Percentiles rank a stretch among this genome's conserved stretches.
These are phyloP conservation scores for Saposhnikovia divaricata DNA, from an alignment of 129 eudicot genomes.

Conservation along the genomic window DNA sequence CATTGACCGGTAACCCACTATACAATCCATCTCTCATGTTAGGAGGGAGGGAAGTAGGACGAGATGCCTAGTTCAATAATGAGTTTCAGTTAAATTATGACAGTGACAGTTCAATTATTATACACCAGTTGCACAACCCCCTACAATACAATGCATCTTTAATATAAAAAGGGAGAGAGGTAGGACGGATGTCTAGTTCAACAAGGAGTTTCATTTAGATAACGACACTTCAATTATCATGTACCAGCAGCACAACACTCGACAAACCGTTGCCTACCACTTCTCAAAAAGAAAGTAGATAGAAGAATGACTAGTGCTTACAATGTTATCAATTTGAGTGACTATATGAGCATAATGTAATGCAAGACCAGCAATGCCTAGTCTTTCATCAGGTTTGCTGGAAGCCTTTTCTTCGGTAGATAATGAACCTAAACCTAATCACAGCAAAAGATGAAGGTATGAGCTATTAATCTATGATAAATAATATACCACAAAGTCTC, in stretches of 20 bases:
- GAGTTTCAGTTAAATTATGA: conserved; percentile 2
- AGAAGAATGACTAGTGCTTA: conserved; percentile 29
- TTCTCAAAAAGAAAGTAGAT: background rate
- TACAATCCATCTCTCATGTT: conserved; percentile 79
- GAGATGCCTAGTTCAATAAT: conserved; percentile 52
- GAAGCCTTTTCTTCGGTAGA: conserved; percentile 28
- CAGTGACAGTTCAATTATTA: background rate
- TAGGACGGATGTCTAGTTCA: conserved; percentile 69
- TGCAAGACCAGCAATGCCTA: conserved; percentile 89
- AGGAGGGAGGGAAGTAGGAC: conserved; percentile 79
- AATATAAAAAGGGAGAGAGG: conserved; percentile 67
- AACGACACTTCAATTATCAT: background rate
- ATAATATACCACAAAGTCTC: background rate
- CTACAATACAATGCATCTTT: conserved; percentile 68
- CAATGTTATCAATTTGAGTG: conserved; percentile 86
- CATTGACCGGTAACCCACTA: conserved; percentile 62
- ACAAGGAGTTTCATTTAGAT: background rate
- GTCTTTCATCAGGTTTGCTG: conserved; percentile 52
- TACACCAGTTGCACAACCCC: background rate
- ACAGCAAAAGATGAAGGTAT: background rate
- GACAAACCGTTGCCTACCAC: background rate
- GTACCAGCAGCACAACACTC: background rate
- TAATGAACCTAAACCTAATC: conserved; percentile 24
- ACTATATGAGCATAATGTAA: conserved; percentile 87
- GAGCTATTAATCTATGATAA: no score